Percentiles rank a stretch among this genome's conserved stretches.
These are phyloP conservation scores for Euphrasia confusa DNA, from an alignment of 257 asterid species.

Conservation along the genomic window DNA sequence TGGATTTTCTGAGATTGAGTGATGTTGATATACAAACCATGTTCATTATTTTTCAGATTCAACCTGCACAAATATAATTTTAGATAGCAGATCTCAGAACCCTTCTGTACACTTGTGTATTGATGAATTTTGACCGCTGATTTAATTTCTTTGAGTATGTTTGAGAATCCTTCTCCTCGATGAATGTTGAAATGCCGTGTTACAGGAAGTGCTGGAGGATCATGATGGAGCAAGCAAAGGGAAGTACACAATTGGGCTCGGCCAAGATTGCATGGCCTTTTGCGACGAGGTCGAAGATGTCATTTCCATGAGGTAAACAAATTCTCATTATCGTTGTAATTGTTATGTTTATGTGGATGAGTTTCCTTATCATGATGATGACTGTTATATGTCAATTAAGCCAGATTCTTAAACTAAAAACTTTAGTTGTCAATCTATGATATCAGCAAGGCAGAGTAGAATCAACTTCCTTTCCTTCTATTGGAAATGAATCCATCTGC, in stretches of 20 bases:
- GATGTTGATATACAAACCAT: conserved; percentile 11
- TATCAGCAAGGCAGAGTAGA: conserved; percentile 1
- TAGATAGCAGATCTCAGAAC: conserved; percentile 29
- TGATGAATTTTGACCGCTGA: not conserved
- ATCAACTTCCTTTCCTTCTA: too few species aligned
- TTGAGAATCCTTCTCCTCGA: not conserved
- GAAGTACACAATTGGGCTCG: conserved; percentile 98
- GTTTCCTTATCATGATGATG: too few species aligned
- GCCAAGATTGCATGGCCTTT: conserved; percentile 98
- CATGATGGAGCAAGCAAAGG: conserved; percentile 99
- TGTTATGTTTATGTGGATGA: too few species aligned
- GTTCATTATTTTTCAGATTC: conserved; percentile 25
- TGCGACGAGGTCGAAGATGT: conserved; percentile 98
- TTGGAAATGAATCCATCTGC: not conserved
- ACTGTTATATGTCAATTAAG: not conserved
- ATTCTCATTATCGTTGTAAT: not conserved
- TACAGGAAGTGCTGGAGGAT: conserved; percentile 87
- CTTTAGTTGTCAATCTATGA: conserved; percentile 5
- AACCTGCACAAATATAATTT: not conserved
- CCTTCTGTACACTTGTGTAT: conserved; percentile 8
- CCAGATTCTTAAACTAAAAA: not conserved
- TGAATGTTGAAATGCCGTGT: conserved; percentile 18
- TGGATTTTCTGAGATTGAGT: conserved; percentile 2
- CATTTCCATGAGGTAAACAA: conserved; percentile 88
- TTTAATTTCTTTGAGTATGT: too few species aligned